Evolutionary conservation across 495 filamentous ascomycete species (phyloP).

Genomic region (Lindgomyces ingoldianus): DNA sequence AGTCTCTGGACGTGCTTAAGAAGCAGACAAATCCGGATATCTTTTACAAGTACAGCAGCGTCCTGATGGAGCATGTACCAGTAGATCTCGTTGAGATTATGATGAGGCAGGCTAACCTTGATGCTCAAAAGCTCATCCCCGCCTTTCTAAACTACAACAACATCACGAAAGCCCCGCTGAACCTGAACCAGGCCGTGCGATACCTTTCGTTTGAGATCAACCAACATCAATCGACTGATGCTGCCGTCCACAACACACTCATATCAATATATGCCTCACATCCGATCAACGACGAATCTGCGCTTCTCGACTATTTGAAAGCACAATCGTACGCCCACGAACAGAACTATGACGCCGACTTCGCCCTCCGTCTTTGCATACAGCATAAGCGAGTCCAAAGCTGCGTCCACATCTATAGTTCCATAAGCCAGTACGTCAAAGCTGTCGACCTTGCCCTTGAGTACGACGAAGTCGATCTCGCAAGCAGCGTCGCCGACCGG

Average conservation of each 20-base stretch:
- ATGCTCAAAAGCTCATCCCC: conserved; percentile 84
- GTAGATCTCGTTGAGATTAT: conserved; percentile 86
- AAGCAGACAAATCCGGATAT: conserved; percentile 87
- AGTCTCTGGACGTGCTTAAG: conserved; percentile 86
- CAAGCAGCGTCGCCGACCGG: conserved; percentile 84
- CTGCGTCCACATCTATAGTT: conserved; percentile 93
- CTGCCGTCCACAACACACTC: conserved; percentile 96
- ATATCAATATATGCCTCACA: conserved; percentile 95
- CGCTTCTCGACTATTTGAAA: conserved; percentile 84
- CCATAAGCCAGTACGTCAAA: conserved; percentile 88
- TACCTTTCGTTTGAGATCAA: conserved; percentile 94
- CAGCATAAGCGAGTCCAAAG: conserved; percentile 88
- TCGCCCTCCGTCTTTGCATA: conserved; percentile 92
- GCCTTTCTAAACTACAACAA: conserved; percentile 92
- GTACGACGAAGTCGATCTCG: conserved; percentile 85
- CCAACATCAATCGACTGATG: conserved; percentile 74
- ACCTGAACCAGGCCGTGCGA: conserved; percentile 87
- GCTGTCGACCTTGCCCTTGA: conserved; percentile 90
- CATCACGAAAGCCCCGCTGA: conserved; percentile 60
- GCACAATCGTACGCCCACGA: conserved; percentile 58
- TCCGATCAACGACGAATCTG: conserved; percentile 74
- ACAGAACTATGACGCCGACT: conserved; percentile 91
- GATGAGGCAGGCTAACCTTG: conserved; percentile 88
- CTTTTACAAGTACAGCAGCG: conserved; percentile 93
- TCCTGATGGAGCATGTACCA: conserved; percentile 88